Conservation (phyloP, 2,329 filamentous ascomycete genomes). For the Pyricularia sp. region DNA sequence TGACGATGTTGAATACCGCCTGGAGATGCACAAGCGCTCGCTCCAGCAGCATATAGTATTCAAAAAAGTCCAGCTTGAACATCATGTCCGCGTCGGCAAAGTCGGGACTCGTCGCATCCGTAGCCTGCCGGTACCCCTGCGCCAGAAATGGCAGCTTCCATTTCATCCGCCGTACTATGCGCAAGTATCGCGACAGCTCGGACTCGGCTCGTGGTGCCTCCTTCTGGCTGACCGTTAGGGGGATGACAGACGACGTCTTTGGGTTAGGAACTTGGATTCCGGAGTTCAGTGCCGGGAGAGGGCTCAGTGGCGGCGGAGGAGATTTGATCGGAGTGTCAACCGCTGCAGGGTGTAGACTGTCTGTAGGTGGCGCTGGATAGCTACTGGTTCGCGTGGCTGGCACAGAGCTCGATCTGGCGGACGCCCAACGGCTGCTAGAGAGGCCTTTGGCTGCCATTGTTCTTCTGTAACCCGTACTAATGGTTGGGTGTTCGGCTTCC, state of each 20-base stretch:
- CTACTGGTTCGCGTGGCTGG: neutral
- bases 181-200: slow-evolving; percentile 48
- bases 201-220: slow-evolving; percentile 10
- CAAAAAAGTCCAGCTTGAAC: slow-evolving; percentile 72
- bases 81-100: slow-evolving; percentile 49
- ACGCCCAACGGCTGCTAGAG: neutral
- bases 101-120: slow-evolving; percentile 19
- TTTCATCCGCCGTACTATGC: slow-evolving; percentile 49
- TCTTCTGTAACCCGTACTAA: neutral
- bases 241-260: neutral
- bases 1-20: slow-evolving; percentile 49
- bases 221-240: neutral
- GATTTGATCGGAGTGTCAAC: neutral
- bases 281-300: neutral
- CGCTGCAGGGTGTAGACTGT: neutral
- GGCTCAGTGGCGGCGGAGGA: neutral
- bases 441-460: slow-evolving; percentile 1
- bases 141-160: slow-evolving; percentile 56
- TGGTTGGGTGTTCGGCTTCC: neutral
- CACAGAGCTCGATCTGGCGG: neutral
- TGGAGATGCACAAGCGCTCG: slow-evolving; percentile 59
- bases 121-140: slow-evolving; percentile 43
- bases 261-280: neutral
- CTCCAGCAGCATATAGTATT: slow-evolving; percentile 66
- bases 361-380: neutral